Conservation (phyloP, 2,329 filamentous ascomycete genomes). For the Kalaharituber pfeilii region DNA sequence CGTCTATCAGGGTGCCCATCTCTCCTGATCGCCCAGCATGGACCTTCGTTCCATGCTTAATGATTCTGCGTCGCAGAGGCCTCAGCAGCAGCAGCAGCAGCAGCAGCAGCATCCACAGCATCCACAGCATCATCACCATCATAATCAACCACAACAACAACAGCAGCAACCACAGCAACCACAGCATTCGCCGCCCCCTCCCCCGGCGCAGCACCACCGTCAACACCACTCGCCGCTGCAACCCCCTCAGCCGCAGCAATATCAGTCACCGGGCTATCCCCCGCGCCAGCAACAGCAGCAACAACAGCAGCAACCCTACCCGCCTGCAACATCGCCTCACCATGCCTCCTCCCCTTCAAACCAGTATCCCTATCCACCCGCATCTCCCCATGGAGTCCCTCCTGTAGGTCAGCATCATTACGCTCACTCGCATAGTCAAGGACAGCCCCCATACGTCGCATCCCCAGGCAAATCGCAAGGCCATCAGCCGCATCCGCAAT, state of each 20-base stretch:
- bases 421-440: conserved; percentile 12
- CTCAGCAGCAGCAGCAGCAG: conserved; percentile 1
- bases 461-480: conserved; percentile 12
- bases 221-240: conserved; percentile 11
- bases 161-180: conserved; percentile 4
- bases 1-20: conserved; percentile 1
- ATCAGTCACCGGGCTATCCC: conserved; percentile 7
- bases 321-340: conserved; percentile 9
- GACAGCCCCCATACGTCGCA: conserved; percentile 14
- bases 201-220: conserved; percentile 16
- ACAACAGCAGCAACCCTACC: conserved; percentile 8
- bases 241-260: conserved; percentile 10
- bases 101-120: neutral
- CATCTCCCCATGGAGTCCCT: conserved; percentile 12
- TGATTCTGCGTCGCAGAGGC: conserved; percentile 13
- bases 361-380: conserved; percentile 8
- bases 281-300: conserved; percentile 7
- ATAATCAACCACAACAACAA: no score
- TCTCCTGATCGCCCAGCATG: conserved; percentile 13
- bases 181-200: conserved; percentile 8
- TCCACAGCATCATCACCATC: conserved; percentile 5
- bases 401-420: conserved; percentile 13
- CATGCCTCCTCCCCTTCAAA: conserved; percentile 1
- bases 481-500: conserved; percentile 8
- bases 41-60: conserved; percentile 23